Evolutionary conservation across 176 grass and related monocot species (phyloP), one percentile per base, ranked within the genome.

Genomic region (Juncus effusus): DNA sequence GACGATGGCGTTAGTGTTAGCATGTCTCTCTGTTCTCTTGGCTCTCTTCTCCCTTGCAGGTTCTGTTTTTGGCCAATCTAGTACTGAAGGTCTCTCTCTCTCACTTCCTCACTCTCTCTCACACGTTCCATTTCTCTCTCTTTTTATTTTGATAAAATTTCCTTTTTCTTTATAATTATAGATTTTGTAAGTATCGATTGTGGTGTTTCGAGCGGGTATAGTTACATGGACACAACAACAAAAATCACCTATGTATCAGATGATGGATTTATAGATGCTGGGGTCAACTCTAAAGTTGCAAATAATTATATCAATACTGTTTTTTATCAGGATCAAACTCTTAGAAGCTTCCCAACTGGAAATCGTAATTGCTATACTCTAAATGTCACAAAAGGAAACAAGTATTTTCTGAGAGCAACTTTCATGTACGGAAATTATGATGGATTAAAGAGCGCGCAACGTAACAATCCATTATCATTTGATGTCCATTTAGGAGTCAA

Each of bases 321-420:
- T 39, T 14, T 28, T 3, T 44, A 15, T 6, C 58, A 39, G 8
- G 36, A 53, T 75, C 40, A 44, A 4, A 65, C 73, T 3, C 16
- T 77, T 2, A 59, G 76, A 67, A 79, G 70, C 76, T 84, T 84
- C 69, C 68, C 76, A 42, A 59, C 76, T 7, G 82, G 82, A 7
- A 1, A 2, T 0, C 55, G 64, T 13, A 84, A 80, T 51, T 84
- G 76, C 36, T 84, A 84, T 59, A 36, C 45, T 9, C 59, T 85
- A 2, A 78, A 74, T 4, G 69, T 74, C 0, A 35, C 8, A 1
- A 59, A 6, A 12, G 82, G 72, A 0, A 14, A 12, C 2, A 84
- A 70, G 6, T 84, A 84, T 16, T 54, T 69, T 9, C 8, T 64
- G 6, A 57, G 69, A 49, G 19, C 10, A 4, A 7, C 1, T 12